These are phyloP conservation scores for Phytophthora lateralis DNA, from an alignment of 352 stramenopile genomes.

Conservation along the genomic window DNA sequence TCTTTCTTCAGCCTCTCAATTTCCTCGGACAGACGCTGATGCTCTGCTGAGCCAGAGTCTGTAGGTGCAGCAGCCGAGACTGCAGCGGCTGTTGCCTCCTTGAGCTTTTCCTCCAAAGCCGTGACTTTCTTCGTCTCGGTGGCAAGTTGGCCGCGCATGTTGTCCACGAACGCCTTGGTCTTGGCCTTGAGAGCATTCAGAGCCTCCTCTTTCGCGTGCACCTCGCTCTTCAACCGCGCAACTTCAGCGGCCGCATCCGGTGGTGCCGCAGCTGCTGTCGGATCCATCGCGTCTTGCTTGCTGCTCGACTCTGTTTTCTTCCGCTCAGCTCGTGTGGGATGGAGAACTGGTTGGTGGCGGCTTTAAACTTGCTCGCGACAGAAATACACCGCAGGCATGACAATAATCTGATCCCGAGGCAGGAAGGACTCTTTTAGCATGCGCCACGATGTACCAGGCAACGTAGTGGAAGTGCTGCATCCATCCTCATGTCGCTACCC, in stretches of 20 bases:
- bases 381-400: slow-evolving; percentile 28
- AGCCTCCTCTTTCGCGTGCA: slow-evolving; percentile 76
- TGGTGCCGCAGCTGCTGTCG: slow-evolving; percentile 6
- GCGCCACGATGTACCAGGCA: not conserved
- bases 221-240: slow-evolving; percentile 58
- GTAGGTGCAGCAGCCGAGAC: not conserved
- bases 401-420: slow-evolving; percentile 9
- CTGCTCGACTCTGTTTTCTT: slow-evolving; percentile 4
- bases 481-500: slow-evolving; percentile 1
- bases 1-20: slow-evolving; percentile 57
- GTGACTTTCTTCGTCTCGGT: slow-evolving; percentile 71
- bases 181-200: slow-evolving; percentile 85
- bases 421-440: slow-evolving; percentile 27
- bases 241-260: slow-evolving; percentile 51
- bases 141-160: slow-evolving; percentile 67
- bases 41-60: slow-evolving; percentile 6
- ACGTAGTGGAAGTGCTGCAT: not conserved
- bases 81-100: slow-evolving; percentile 13
- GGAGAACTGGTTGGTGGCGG: slow-evolving; percentile 21
- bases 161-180: slow-evolving; percentile 86
- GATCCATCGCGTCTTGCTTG: slow-evolving; percentile 22
- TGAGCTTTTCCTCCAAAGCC: slow-evolving; percentile 58
- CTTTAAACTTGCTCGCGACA: slow-evolving; percentile 14
- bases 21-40: slow-evolving; percentile 28
- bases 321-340: slow-evolving; percentile 22